phyloP scores from a whole-genome alignment of 495 filamentous ascomycete species.

The Penicillium subrubescens region DNA sequence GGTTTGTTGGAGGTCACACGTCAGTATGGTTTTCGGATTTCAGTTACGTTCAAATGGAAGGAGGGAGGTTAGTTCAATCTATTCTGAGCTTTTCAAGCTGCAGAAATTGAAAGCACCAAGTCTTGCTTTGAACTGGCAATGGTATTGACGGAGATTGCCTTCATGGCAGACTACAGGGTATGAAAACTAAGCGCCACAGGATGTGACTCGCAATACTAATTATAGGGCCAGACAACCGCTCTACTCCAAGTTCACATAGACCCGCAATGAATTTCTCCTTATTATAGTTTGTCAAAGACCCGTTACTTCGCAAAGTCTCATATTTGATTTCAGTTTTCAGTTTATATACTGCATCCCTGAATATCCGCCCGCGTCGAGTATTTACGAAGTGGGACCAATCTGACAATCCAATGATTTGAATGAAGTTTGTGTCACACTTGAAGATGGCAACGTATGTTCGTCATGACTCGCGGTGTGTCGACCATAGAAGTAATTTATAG shows the following conservation, averaged over 20 bases:
- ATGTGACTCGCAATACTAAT: too few species aligned
- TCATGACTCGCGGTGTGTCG: conserved; percentile 19
- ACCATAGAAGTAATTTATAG: conserved; percentile 42
- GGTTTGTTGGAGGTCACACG: neutral
- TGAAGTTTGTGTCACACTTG: conserved; percentile 31
- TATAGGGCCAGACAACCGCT: too few species aligned
- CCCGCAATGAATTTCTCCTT: too few species aligned
- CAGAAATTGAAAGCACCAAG: neutral
- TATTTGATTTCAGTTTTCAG: neutral
- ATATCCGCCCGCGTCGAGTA: neutral
- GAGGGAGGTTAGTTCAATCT: too few species aligned
- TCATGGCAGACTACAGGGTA: too few species aligned
- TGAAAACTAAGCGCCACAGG: too few species aligned
- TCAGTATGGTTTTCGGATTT: conserved; percentile 16
- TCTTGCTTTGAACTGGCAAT: too few species aligned
- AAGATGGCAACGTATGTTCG: neutral
- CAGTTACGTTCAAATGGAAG: neutral
- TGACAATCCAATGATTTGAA: conserved; percentile 20
- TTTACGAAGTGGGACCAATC: conserved; percentile 6
- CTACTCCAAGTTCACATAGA: too few species aligned
- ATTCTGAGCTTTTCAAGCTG: neutral
- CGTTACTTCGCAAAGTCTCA: too few species aligned
- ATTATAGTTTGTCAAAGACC: too few species aligned
- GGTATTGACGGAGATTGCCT: too few species aligned
- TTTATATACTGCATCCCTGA: neutral